Evolutionary conservation across 441 rosid species (phyloP), one percentile per base, ranked within the genome.

Genomic region (Adansonia gregorii): DNA sequence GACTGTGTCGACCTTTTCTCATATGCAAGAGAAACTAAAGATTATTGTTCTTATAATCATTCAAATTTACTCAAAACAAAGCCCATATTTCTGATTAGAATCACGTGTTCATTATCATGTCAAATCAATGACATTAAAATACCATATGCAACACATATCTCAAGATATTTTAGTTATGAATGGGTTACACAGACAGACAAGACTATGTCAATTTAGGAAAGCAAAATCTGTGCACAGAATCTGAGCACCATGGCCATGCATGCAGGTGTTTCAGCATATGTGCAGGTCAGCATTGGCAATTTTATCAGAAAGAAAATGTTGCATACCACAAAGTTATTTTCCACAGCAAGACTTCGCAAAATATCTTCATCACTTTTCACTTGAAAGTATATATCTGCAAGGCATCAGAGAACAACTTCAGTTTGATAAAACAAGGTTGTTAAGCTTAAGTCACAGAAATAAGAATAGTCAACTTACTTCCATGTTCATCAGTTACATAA

Each of bases 281-380:
- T 10, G 35, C 9, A 67, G 22, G 2, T 61, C 27, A 46, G 51
- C 43, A 64, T 69, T 69, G 24, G 46, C n/a, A 67, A 66, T 41
- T 76, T 65, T 14, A 5, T 35, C 51, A 70, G 45, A 49, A 60
- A 76, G 51, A 20, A 78, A 45, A 82, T 12, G 72, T 46, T 67
- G 64, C 87, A 79, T 88, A 90, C 97, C 94, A 92, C 89, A 79
- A 81, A 78, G 79, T 87, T 86, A 73, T 77, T 84, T 67, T 89
- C 94, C 22, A 94, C 84, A 76, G 92, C 88, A 77, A 94, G 82
- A 73, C 83, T 81, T 82, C 85, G 92, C 87, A 94, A 81, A 78
- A 92, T 78, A 75, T 96, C 98, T 80, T 93, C 97, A 73, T 94
- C 94, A 71, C 89, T 88, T 84, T 91, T 92, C 80, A 93, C 95